Evolutionary conservation across 345 rosid species (phyloP).

Genomic region (Acer yangbiense): DNA sequence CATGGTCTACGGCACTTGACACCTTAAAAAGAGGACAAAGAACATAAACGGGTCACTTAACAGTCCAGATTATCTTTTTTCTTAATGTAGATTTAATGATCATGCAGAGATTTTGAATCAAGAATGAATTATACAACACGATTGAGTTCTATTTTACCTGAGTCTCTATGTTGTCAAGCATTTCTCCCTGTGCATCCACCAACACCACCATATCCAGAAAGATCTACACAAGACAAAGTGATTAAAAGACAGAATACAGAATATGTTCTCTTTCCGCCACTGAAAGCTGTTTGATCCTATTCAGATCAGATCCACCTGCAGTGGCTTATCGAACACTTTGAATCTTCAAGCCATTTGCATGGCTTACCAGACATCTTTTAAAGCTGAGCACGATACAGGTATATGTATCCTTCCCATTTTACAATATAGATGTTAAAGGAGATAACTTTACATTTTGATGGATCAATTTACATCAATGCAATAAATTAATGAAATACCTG

Average conservation of each 20-base stretch:
- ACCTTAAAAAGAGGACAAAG: conserved; percentile 46
- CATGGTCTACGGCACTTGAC: conserved; percentile 89
- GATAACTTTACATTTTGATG: background rate
- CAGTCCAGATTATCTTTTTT: background rate
- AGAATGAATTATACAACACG: background rate
- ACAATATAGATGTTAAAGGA: background rate
- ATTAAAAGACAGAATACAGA: conserved; percentile 4
- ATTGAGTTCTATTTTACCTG: conserved; percentile 48
- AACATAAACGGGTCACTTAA: background rate
- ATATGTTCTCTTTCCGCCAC: background rate
- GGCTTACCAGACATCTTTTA: background rate
- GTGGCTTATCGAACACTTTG: background rate
- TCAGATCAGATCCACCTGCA: background rate
- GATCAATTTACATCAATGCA: background rate
- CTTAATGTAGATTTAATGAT: too few species aligned
- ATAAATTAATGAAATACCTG: conserved; percentile 54
- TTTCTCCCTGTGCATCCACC: conserved; percentile 92
- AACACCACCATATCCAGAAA: conserved; percentile 95
- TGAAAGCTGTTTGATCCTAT: background rate
- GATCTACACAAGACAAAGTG: conserved; percentile 47
- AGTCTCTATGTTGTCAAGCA: conserved; percentile 89
- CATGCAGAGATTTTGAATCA: background rate
- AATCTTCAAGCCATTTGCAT: background rate
- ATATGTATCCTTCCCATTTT: background rate
- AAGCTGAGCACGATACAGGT: background rate